phyloP scores from a whole-genome alignment of 495 filamentous ascomycete genomes.

The Neurospora hispaniola region DNA sequence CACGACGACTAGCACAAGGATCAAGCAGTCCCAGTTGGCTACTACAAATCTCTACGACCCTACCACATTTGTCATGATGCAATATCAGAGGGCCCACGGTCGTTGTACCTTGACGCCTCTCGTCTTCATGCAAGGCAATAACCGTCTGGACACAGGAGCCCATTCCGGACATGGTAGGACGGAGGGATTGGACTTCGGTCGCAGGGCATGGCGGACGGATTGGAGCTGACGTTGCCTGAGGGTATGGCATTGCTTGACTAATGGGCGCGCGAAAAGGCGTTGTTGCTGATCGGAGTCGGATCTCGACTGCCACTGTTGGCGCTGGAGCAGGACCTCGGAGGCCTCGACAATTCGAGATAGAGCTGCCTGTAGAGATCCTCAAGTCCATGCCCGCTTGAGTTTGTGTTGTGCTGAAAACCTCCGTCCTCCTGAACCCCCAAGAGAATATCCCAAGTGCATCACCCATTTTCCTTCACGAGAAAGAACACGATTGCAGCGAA shows the following conservation, averaged over 20 bases:
- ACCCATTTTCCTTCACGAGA: constrained; percentile 3
- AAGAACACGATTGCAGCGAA: not conserved
- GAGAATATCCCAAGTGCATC: not conserved
- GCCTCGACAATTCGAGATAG: not conserved
- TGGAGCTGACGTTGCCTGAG: not conserved
- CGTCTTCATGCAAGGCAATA: not conserved
- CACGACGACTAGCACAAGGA: not conserved
- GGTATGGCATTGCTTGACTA: not conserved
- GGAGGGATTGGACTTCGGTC: not conserved
- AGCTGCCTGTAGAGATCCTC: not conserved
- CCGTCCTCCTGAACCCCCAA: constrained; percentile 7
- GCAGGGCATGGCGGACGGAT: not conserved
- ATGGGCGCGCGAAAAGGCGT: not conserved
- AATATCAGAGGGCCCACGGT: not conserved
- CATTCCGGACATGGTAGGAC: not conserved
- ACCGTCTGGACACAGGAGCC: not conserved
- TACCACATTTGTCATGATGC: not conserved
- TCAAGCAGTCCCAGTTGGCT: not conserved
- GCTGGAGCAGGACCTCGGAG: not conserved
- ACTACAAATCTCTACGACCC: not conserved
- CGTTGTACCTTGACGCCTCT: not conserved
- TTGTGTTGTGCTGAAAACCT: constrained; percentile 3
- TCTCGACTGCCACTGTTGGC: not conserved
- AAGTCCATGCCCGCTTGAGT: not conserved
- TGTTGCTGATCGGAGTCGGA: not conserved